Base-by-base conservation (phyloP, 768 basidiomycete genomes). In the Pleurotus djamor region DNA sequence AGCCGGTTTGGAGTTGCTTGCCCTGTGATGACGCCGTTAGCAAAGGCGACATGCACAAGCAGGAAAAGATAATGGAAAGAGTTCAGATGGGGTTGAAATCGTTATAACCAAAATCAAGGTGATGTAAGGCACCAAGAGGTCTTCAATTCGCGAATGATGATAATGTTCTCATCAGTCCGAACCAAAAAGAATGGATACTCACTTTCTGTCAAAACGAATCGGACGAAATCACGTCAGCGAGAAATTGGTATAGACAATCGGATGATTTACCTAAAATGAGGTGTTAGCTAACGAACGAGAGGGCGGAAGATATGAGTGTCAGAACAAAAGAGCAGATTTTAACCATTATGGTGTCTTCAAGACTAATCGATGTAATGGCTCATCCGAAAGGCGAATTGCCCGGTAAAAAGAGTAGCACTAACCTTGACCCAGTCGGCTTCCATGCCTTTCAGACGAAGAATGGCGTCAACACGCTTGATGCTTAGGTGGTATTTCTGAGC, bases 361-460 rank as follows among this genome's bases (percentile, higher is more conserved):
- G 92, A 96, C 92, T 95, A 96, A 96, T 95, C 94, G 88, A 81
- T 82, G 21, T 82, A 74, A 73, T 75, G 83, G 81, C 81, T 85
- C 88, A 86, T 82, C 75, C 69, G 66, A n/a, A 33, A 64, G 57
- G 57, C 63, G 36, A 58, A 64, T 48, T 66, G 62, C 61, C 61
- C 51, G 32, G 47, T 44, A 64, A 37, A 52, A 50, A 60, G 63
- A 59, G 41, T 7, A 61, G 34, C 38, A 78, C 84, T 67, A 67
- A 89, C 91, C 89, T 91, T 84, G 67, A 76, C 73, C 89, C 86
- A 91, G 55, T 79, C 74, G 52, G 75, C 72, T 68, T 95, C 93
- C 63, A 92, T 74, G 38, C 87, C 87, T 71, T 96, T 94, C 63
- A 96, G 73, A 34, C 92, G 81, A 37, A 96, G 71, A 52, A 95